Percentiles rank a stretch among this genome's conserved stretches.
These are phyloP conservation scores for Venturia effusa DNA, from an alignment of 2,329 filamentous ascomycete genomes.

Conservation along the genomic window DNA sequence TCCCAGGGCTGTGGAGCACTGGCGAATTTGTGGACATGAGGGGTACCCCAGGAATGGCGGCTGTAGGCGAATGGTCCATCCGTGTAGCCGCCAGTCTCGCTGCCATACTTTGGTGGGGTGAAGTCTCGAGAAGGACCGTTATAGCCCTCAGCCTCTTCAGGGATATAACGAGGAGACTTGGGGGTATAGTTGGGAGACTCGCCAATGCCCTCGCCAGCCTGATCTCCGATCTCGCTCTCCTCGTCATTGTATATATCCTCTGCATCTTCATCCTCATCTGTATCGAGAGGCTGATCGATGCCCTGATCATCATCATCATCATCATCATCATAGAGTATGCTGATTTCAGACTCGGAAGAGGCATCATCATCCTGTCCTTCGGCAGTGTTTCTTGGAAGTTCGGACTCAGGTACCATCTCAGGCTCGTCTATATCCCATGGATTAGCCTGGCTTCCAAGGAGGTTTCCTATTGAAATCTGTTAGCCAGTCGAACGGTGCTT, in stretches of 20 bases:
- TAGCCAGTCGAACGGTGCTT: not conserved
- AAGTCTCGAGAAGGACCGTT: not conserved
- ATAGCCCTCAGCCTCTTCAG: not conserved
- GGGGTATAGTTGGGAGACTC: slow-evolving; percentile 2
- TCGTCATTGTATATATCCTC: not conserved
- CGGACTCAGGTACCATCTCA: not conserved
- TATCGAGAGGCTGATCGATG: not conserved
- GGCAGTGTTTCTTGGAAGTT: not conserved
- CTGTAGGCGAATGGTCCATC: not conserved
- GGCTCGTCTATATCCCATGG: not conserved
- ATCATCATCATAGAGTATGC: not conserved
- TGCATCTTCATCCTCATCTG: not conserved
- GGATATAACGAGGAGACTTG: not conserved
- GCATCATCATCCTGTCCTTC: not conserved
- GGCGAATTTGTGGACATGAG: not conserved
- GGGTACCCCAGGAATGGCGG: not conserved
- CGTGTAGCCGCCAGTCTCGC: not conserved
- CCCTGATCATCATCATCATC: not conserved
- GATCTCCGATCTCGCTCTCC: not conserved
- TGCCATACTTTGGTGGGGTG: not conserved
- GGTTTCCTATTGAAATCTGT: not conserved
- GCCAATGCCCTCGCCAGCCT: not conserved
- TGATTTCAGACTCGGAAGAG: not conserved
- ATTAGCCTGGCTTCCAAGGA: not conserved
- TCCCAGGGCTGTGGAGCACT: not conserved